Base-by-base conservation (phyloP, 2,329 filamentous ascomycete genomes). In the Orbilia ellipsospora region DNA sequence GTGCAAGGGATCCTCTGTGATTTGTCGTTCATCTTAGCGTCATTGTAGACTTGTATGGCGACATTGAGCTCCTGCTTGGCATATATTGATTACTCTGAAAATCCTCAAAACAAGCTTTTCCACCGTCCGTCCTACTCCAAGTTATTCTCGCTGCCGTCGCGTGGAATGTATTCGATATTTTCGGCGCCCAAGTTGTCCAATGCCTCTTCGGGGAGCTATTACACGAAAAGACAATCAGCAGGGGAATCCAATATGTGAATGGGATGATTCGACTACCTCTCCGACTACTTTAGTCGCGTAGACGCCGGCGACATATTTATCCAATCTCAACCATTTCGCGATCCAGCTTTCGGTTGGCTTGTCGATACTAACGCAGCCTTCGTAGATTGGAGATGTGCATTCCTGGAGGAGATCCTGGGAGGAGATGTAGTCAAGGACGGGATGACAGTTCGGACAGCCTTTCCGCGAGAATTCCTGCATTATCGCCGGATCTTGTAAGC, bases 241-340 rank as follows among this genome's bases (percentile, higher is more conserved):
- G 45, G 15, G 20, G 13, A 26, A 23, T 28, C 56, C 23, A 23
- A 42, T 12, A n/a, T 36, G 15, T 2, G 16, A 13, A 4, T 13
- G 15, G 23, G 7, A 20, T 3, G 45, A 16, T 13, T 28, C 16
- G 6, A 86, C 82, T 78, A 88, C 86, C 77, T 92, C 89, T 16
- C 95, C 95, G 36, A 91, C 93, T 23, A 99, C 95, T 84, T 98
- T 97, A 67, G 93, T 92, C 16, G 95, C 95, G 84, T 99, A 99
- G 70, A 96, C 90, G 64, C 95, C 95, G 15, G 89, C 88, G 62
- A 95, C 90, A 82, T 96, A 98, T 66, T 88, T 89, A 82, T 97
- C 92, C 73, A 99, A 84, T 7, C 95, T 88, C 86, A 98, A 93
- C 91, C 94, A 98, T 81, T 92, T 92, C n/a, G 94, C 94, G 57